Percentiles rank a stretch among this genome's conserved stretches.
Conservation (phyloP, 805 yeast genomes). For the Wickerhamiella slavikovae region DNA sequence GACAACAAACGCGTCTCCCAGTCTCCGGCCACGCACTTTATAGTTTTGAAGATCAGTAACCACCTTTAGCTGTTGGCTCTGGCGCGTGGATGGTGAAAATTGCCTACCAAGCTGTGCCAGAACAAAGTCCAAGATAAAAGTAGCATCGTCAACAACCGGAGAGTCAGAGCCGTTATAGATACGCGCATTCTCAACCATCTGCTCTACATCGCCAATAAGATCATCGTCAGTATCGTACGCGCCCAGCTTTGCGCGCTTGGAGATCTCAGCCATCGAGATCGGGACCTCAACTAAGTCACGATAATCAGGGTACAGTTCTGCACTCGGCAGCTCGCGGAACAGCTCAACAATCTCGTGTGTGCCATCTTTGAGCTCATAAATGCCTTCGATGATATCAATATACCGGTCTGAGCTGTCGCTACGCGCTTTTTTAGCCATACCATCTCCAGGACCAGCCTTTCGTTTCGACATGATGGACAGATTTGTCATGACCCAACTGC, state of each 20-base stretch:
- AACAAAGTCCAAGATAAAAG: conserved; percentile 34
- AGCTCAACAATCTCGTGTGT: conserved; percentile 20
- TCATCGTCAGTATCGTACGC: conserved; percentile 19
- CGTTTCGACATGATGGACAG: neutral
- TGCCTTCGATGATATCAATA: conserved; percentile 6
- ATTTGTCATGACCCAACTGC: no score
- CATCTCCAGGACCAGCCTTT: neutral
- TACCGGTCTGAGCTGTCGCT: conserved; percentile 5
- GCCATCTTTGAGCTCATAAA: conserved; percentile 8
- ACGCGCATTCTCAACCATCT: conserved; percentile 51
- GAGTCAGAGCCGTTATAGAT: conserved; percentile 48
- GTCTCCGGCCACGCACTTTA: conserved; percentile 21
- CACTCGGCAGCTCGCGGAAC: conserved; percentile 54
- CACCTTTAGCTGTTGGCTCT: conserved; percentile 8
- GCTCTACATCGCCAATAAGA: conserved; percentile 38
- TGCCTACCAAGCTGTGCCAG: conserved; percentile 26
- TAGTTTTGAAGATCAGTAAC: conserved; percentile 11
- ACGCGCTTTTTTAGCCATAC: neutral
- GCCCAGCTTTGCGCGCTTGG: conserved; percentile 23
- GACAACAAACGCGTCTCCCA: conserved; percentile 55
- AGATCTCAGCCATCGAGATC: conserved; percentile 48
- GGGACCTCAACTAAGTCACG: conserved; percentile 44
- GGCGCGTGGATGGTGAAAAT: conserved; percentile 7
- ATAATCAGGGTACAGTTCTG: conserved; percentile 62
- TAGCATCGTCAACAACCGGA: conserved; percentile 48